These are phyloP conservation scores for Logfia minima DNA, from an alignment of 129 eudicot species.

Conservation along the genomic window DNA sequence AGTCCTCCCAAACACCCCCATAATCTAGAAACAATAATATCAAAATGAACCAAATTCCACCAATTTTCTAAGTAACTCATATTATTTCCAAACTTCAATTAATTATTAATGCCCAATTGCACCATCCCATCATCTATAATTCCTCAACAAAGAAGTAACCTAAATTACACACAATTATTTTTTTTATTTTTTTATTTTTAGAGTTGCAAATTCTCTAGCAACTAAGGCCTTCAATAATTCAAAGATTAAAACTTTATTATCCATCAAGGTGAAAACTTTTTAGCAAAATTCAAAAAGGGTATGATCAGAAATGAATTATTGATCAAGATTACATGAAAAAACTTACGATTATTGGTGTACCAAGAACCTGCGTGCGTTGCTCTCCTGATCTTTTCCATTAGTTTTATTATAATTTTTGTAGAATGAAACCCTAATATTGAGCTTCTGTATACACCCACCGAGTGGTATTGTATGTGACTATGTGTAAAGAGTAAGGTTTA, in stretches of 20 bases:
- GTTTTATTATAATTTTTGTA: not conserved
- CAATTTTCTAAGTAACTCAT: too few relatives aligned
- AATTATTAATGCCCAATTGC: not conserved
- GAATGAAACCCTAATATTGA: slow-evolving; percentile 26
- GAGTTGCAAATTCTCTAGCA: too few relatives aligned
- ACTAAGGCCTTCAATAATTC: not conserved
- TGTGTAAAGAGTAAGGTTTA: not conserved
- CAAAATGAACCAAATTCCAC: not conserved
- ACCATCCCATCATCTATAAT: not conserved
- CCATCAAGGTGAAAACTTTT: slow-evolving; percentile 6
- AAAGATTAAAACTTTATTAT: not conserved
- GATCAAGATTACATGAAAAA: not conserved
- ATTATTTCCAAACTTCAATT: too few relatives aligned
- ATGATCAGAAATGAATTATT: not conserved
- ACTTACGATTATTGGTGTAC: slow-evolving; percentile 88
- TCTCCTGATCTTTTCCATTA: slow-evolving; percentile 67
- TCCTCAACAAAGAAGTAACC: not conserved
- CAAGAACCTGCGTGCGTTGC: slow-evolving; percentile 98
- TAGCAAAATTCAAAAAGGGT: not conserved
- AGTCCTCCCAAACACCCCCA: too few relatives aligned
- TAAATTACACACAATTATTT: not conserved
- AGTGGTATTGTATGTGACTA: not conserved
- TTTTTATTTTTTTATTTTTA: too few relatives aligned
- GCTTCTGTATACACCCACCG: not conserved
- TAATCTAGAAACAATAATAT: not conserved